A percentile compares a stretch with the other conserved stretches of the same genome.
Conservation (phyloP, 257 asterid species). For the Leonotis leonurus region DNA sequence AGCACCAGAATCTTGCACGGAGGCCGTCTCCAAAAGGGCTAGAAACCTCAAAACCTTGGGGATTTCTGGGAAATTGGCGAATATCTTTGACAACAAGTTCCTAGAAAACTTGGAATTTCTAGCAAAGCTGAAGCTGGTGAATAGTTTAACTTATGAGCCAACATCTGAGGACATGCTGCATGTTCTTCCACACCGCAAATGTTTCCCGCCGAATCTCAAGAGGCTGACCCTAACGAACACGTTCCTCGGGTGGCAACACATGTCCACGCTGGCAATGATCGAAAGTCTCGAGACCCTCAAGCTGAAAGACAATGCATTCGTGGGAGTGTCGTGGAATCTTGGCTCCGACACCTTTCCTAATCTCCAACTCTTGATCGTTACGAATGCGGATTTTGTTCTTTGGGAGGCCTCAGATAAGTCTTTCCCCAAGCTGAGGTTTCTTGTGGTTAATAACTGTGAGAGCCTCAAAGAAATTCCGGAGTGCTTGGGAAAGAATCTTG, state of each 20-base stretch:
- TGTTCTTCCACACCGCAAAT: background rate
- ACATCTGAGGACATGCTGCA: background rate
- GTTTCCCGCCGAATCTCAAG: conserved; percentile 23
- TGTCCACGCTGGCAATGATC: conserved; percentile 21
- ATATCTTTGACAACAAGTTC: background rate
- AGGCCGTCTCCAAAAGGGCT: background rate
- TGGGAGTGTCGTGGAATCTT: conserved; percentile 20
- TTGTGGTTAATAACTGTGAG: background rate
- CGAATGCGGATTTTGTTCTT: conserved; percentile 3
- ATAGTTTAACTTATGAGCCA: background rate
- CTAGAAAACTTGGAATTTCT: background rate
- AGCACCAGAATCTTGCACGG: conserved; percentile 10
- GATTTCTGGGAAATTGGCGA: background rate
- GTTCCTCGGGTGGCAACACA: conserved; percentile 20
- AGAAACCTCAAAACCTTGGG: background rate
- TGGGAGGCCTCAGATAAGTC: conserved; percentile 21
- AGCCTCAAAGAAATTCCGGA: background rate
- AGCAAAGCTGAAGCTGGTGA: conserved; percentile 14
- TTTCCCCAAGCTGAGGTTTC: conserved; percentile 21
- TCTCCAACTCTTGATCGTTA: conserved; percentile 28
- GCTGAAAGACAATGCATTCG: conserved; percentile 29
- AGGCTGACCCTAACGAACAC: conserved; percentile 22
- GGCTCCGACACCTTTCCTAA: background rate
- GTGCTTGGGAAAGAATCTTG: background rate
- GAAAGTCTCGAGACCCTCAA: conserved; percentile 24